Evolutionary conservation across 805 yeast genomes (phyloP).

Genomic region (Metschnikowia koreensis): DNA sequence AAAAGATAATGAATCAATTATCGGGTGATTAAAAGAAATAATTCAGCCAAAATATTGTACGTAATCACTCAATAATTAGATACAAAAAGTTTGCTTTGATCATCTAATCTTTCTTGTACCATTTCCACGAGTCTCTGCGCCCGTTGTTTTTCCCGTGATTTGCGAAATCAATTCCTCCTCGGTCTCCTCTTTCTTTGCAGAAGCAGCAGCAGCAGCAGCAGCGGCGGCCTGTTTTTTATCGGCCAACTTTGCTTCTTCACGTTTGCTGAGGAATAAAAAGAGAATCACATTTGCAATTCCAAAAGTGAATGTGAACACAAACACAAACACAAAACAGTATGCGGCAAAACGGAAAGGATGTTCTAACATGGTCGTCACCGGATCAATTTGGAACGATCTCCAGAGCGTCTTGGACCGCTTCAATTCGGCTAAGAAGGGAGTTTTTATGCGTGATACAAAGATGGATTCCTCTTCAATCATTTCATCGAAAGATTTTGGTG

Average conservation of each 20-base stretch:
- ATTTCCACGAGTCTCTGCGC: slow-evolving; percentile 1
- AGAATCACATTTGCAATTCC: slow-evolving; percentile 41
- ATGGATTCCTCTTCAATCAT: slow-evolving; percentile 21
- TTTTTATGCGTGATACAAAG: background rate
- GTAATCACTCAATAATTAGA: background rate
- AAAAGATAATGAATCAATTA: too few relatives aligned
- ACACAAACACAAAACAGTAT: slow-evolving; percentile 43
- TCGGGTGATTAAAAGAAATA: too few relatives aligned
- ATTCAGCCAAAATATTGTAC: too few relatives aligned
- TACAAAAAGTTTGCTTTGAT: background rate
- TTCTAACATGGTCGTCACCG: slow-evolving; percentile 40
- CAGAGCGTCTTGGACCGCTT: slow-evolving; percentile 32
- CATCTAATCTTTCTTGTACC: slow-evolving; percentile 4
- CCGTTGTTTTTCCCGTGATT: slow-evolving; percentile 11
- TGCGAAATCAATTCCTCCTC: slow-evolving; percentile 14
- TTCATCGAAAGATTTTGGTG: slow-evolving; percentile 44
- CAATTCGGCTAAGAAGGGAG: slow-evolving; percentile 15
- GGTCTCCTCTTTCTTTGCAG: background rate
- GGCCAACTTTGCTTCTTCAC: slow-evolving; percentile 7
- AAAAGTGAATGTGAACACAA: slow-evolving; percentile 41
- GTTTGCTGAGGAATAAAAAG: slow-evolving; percentile 17
- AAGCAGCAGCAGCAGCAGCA: background rate
- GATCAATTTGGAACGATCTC: slow-evolving; percentile 42
- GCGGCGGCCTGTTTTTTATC: background rate
- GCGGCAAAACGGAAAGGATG: slow-evolving; percentile 52